Base-by-base conservation (phyloP, 164 flowering plant genomes). In the Protea cynaroides region DNA sequence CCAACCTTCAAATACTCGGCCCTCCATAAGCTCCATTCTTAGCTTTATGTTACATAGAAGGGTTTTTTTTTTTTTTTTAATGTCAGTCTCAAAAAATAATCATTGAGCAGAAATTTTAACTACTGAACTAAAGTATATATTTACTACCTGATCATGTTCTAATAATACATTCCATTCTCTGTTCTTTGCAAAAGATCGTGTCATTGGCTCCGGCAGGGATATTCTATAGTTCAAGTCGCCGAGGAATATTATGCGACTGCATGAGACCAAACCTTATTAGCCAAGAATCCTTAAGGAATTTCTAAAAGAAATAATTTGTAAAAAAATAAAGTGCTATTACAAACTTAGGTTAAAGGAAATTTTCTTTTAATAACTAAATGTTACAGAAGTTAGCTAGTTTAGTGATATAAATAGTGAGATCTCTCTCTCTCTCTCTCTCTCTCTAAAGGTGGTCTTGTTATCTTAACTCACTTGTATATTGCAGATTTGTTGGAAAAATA, bases 1-100 rank as follows among this genome's bases (percentile, higher is more conserved):
- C 93, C 93, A 87, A 54, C 82, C 86, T 67, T 74, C 67, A 29
- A 87, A 77, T 55, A 75, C 74, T 59, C 75, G 74, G 3, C 88
- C 93, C n/a, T 80, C 72, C 71, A 59, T 72, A 55, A 83, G 78
- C 78, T 87, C 92, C 61, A 50, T 72, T 62, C 64, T 79, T 66
- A 89, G 80, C 96, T 89, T 72, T 73, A 71, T 25, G 49, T 63
- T 21, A 29, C 13, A n/a, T 54, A 51, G 24, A 36, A 21, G 36
- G 4, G 4, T 29, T 29, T 29, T 29, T 29, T 29, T 29, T 29
- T 29, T 29, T 1, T 1, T 29, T 12, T 12, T 4, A 23, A 38
- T 19, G 5, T 52, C 44, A 63, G 44, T 25, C 47, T 29, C 4
- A 22, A 12, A 44, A 34, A n/a, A 22, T 21, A 2, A 59, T 38